phyloP scores from a whole-genome alignment of 345 rosid genomes.

The Salix udensis region DNA sequence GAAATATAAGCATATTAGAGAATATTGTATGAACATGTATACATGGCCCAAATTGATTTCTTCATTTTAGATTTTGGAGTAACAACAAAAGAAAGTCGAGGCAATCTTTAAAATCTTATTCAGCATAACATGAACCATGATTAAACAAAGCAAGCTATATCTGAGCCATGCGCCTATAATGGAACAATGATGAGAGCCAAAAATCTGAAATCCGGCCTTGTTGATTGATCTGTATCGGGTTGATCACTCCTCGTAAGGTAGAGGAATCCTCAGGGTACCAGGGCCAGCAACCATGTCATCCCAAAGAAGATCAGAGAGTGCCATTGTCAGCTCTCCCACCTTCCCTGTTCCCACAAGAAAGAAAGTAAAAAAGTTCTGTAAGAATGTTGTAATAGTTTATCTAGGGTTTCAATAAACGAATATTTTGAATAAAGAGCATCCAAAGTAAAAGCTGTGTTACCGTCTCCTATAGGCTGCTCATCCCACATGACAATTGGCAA shows the following conservation, averaged over 20 bases:
- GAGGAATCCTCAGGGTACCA: slow-evolving; percentile 37
- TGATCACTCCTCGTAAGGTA: slow-evolving; percentile 31
- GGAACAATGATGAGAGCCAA: background rate
- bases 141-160: background rate
- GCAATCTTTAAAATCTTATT: slow-evolving; percentile 8
- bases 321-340: slow-evolving; percentile 64
- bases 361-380: background rate
- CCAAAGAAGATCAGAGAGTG: slow-evolving; percentile 65
- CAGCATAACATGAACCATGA: background rate
- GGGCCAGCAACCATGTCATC: slow-evolving; percentile 63
- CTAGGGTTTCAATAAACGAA: too few species aligned
- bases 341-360: slow-evolving; percentile 35
- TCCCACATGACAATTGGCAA: slow-evolving; percentile 65
- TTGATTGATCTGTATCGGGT: background rate
- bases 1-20: too few species aligned
- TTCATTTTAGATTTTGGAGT: background rate
- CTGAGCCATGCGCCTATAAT: background rate
- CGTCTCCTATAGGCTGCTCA: slow-evolving; percentile 56
- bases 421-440: background rate
- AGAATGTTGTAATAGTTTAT: background rate
- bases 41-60: background rate
- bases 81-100: too few species aligned
- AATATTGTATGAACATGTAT: too few species aligned
- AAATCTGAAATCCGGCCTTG: background rate
- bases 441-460: slow-evolving; percentile 27